phyloP scores from a whole-genome alignment of 768 basidiomycete genomes.

The Fomitopsis pulvina region DNA sequence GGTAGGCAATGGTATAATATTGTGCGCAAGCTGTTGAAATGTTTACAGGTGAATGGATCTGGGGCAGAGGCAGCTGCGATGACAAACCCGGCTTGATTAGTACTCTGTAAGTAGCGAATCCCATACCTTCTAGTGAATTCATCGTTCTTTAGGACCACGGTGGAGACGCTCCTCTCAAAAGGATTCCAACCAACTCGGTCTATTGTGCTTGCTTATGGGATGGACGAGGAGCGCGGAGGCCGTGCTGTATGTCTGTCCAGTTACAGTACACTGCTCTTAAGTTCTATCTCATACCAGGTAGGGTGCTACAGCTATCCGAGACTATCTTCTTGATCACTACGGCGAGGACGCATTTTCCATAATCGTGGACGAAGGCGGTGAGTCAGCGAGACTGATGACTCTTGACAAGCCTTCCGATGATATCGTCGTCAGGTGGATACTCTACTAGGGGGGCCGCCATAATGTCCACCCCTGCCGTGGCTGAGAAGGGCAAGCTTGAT shows the following conservation, averaged over 20 bases:
- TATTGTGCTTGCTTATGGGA: slow-evolving; percentile 35
- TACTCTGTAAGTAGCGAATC: slow-evolving; percentile 25
- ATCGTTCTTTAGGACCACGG: slow-evolving; percentile 26
- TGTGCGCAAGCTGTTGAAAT: not conserved
- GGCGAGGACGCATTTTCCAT: slow-evolving; percentile 69
- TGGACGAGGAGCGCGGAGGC: slow-evolving; percentile 43
- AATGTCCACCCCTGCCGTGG: slow-evolving; percentile 57
- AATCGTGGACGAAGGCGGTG: slow-evolving; percentile 86
- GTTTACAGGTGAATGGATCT: slow-evolving; percentile 22
- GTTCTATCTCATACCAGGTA: slow-evolving; percentile 18
- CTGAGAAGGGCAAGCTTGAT: slow-evolving; percentile 70
- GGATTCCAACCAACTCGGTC: slow-evolving; percentile 39
- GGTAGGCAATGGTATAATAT: slow-evolving; percentile 15
- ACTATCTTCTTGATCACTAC: slow-evolving; percentile 49
- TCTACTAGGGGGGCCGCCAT: slow-evolving; percentile 40
- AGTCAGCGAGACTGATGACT: slow-evolving; percentile 29
- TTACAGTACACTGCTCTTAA: not conserved
- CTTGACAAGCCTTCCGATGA: slow-evolving; percentile 41
- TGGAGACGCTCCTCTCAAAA: slow-evolving; percentile 39
- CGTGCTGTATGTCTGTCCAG: slow-evolving; percentile 11
- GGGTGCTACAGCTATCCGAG: slow-evolving; percentile 48
- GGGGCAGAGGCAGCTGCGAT: slow-evolving; percentile 30
- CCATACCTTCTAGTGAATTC: not conserved
- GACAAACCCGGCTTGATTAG: slow-evolving; percentile 29
- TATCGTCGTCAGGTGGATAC: slow-evolving; percentile 29